Evolutionary conservation across 2,329 filamentous ascomycete genomes (phyloP), one percentile per base, ranked within the genome.

Genomic region (Colletotrichum gigasporum): DNA sequence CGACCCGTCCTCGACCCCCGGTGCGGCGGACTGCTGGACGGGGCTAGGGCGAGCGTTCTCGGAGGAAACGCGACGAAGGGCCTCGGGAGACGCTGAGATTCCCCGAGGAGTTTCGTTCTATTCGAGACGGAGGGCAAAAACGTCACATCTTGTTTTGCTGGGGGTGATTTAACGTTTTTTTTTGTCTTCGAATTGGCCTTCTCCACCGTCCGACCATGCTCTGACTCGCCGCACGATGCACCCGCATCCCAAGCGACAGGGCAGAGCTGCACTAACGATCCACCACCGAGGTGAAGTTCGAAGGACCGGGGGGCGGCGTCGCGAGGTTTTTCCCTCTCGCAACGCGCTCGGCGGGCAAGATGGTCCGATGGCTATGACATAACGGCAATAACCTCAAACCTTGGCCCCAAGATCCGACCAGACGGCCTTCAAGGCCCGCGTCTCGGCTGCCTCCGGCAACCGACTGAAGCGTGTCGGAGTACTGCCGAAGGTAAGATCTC

Each of bases 101-200:
- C 47, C 41, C 47, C 47, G 28, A 63, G 11, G 30, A 61, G 39
- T 48, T 61, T 48, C 61, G 28, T 48, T 64, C 35, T 64, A 61
- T n/a, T 41, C 44, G 61, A 61, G 56, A 61, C 61, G 34, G 24
- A 35, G 50, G 24, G 26, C 32, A 41, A 64, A 53, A 34, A 32
- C 28, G 35, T 30, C 20, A 16, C 48, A 48, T 48, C 22, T 48
- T 61, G 47, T 42, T 54, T 60, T 61, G 56, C 47, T 20, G 61
- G 41, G 39, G 35, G 34, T 51, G 54, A 42, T 61, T 47, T 54
- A 54, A 61, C 41, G 55, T 47, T 61, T 61, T 61, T 61, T 59
- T 56, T 34, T 47, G 48, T 60, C 41, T 50, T 35, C 16, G 61
- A 54, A 61, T 61, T 64, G 30, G 56, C 50, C 32, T 59, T 24